Evolutionary conservation across 495 filamentous ascomycete species (phyloP), one percentile per base, ranked within the genome.

Genomic region (Neurospora sp.): DNA sequence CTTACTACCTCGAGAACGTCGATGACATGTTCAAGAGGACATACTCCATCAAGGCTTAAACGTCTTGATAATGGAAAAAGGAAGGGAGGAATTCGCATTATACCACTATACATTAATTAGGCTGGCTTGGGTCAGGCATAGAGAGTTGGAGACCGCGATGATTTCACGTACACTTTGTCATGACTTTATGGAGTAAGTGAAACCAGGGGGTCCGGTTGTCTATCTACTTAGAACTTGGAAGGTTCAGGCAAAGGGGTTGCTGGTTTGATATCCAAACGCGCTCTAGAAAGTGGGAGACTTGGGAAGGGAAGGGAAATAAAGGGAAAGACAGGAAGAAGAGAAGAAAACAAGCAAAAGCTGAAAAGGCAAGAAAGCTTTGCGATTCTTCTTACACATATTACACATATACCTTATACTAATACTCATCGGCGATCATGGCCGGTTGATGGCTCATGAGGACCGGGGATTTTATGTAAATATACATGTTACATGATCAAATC

Each of bases 11-110:
- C 70, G 90, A 90, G 75, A 88, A 90, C 75, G 86, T 99, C 42
- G 95, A 99, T 76, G 93, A 94, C 77, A 97, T 97, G 93, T 99
- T 95, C 92, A 90, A 93, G 82, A 88, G 96, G 76, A 87, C 86
- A 74, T 98, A 99, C 85, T 86, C 87, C 73, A 82, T 97, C 84
- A 96, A 98, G 89, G 91, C 89, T 81, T 99, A 91, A 85, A 77
- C 22, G 42, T 69, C 39, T 38, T 39, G 14, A 69, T 41, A 45
- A n/a, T 44, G 68, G 10, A 69, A 73, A 39, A 20, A 72, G 20
- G 38, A 18, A 16, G 22, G 31, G 14, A 38, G 39, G 68, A 69
- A 37, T 37, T 65, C 27, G 27, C 27, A 73, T 45, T 39, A 39
- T 31, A 71, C 41, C 40, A 27, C 18, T 39, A 70, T 69, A 73